Base-by-base conservation (phyloP, 352 stramenopile species). In the Globisporangium okanoganense region DNA sequence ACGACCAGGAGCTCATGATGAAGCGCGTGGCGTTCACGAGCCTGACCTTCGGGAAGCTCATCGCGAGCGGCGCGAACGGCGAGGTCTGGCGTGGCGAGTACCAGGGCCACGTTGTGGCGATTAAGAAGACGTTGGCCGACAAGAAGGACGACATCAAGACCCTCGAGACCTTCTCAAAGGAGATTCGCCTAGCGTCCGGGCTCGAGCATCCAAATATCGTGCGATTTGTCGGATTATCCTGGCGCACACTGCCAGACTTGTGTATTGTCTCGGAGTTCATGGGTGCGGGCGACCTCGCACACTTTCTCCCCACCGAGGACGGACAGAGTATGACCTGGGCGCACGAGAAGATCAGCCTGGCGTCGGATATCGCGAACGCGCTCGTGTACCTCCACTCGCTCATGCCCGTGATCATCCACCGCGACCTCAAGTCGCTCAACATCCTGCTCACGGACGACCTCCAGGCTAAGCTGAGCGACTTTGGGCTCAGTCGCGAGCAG, bases 401-500 rank as follows among this genome's bases (percentile, higher is more conserved):
- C 38, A 29, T 31, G 24, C 38, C 53, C 9, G 25, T 59, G 38
- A 59, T 59, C 25, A 59, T 59, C 38, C 53, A 59, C 25, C 53
- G 53, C 24, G 53, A 59, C 53, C 25, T 59, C 14, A 59, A 75
- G 40, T 72, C 67, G 3, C 55, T 68, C 49, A 70, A 70, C 40
- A 58, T 70, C 6, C 35, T 71, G 29, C 36, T 71, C 14, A 60
- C 79, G 51, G 75, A 65, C 8, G 64, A 78, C 41, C 72, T 85
- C 64, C 64, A 88, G n/a, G 74, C 74, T 20, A 90, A 90, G 47
- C 67, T 90, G 16, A 90, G 75, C 35, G 81, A 90, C 63, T 90
- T 90, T 60, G 78, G 78, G 7, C 41, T 72, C 47, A 69, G 61
- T 22, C 51, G 66, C 18, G 54, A 64, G 55, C 60, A 61, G 8